Evolutionary conservation across 1,139 yeast species (phyloP).

Genomic region (Meyerozyma guilliermondii): DNA sequence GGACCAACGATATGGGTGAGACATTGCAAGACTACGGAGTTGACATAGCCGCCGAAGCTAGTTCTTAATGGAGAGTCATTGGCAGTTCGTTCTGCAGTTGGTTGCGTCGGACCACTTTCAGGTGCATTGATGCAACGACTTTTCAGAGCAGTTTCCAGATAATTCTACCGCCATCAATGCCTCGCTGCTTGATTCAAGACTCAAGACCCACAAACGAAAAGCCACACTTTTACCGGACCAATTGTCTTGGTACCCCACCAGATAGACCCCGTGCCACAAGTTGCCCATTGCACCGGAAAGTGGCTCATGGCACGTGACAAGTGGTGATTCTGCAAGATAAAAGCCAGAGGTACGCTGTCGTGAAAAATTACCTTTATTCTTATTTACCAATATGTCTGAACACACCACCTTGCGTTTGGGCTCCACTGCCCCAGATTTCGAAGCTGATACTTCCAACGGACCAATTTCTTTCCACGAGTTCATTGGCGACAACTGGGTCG

Average conservation of each 20-base stretch:
- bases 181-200: too few species aligned
- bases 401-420: slow-evolving; percentile 42
- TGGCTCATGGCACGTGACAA: slow-evolving; percentile 3
- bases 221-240: not conserved
- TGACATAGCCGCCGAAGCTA: slow-evolving; percentile 59
- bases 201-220: not conserved
- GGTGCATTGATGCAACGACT: too few species aligned
- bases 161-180: too few species aligned
- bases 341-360: not conserved
- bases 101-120: too few species aligned
- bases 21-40: slow-evolving; percentile 81
- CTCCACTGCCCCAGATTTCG: slow-evolving; percentile 75
- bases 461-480: slow-evolving; percentile 71
- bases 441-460: slow-evolving; percentile 70
- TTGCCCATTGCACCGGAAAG: not conserved
- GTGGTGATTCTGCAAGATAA: slow-evolving; percentile 1
- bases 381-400: slow-evolving; percentile 4
- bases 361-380: not conserved
- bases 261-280: not conserved
- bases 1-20: slow-evolving; percentile 84
- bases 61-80: too few species aligned
- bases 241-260: not conserved
- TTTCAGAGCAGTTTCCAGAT: too few species aligned
- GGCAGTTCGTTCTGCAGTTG: too few species aligned
- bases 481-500: slow-evolving; percentile 72